Percentiles rank a stretch among this genome's conserved stretches.
Evolutionary conservation across 495 filamentous ascomycete genomes (phyloP).

Genomic region (Cetradonia linearis): DNA sequence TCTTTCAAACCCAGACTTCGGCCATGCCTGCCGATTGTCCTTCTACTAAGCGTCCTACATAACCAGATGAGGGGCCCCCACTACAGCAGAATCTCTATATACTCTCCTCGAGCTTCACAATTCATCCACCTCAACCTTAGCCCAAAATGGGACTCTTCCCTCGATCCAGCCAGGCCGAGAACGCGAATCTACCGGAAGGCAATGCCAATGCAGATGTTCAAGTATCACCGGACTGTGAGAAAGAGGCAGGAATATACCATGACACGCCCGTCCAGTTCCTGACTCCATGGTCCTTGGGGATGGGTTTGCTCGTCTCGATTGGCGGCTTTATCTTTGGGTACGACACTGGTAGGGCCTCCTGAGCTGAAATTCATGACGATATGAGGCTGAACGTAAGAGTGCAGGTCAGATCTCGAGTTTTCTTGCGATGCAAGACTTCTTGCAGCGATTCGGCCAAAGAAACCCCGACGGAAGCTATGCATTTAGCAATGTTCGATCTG

Average conservation of each 20-base stretch:
- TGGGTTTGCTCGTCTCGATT: conserved; percentile 50
- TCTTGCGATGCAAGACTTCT: conserved; percentile 49
- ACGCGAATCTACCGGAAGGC: not conserved
- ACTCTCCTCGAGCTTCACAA: not conserved
- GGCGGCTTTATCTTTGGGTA: conserved; percentile 73
- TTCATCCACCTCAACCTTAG: not conserved
- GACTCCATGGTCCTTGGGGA: conserved; percentile 41
- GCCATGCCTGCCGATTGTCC: not conserved
- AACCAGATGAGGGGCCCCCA: not conserved
- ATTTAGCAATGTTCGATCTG: conserved; percentile 47
- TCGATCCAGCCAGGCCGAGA: conserved; percentile 6
- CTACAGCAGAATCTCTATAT: not conserved
- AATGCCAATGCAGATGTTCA: conserved; percentile 3
- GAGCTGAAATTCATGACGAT: not conserved
- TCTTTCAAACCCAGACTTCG: not conserved
- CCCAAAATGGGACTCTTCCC: conserved; percentile 10
- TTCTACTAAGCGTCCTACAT: not conserved
- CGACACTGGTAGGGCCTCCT: conserved; percentile 43
- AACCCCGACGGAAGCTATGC: conserved; percentile 28
- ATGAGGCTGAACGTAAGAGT: not conserved
- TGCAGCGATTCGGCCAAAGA: conserved; percentile 37
- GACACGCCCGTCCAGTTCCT: conserved; percentile 40
- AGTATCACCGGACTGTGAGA: not conserved
- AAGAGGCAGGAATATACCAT: conserved; percentile 27
- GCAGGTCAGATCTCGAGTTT: conserved; percentile 50